Evolutionary conservation across 176 grass and related monocot species (phyloP), one percentile per base, ranked within the genome.

Genomic region (Phyllostachys edulis): DNA sequence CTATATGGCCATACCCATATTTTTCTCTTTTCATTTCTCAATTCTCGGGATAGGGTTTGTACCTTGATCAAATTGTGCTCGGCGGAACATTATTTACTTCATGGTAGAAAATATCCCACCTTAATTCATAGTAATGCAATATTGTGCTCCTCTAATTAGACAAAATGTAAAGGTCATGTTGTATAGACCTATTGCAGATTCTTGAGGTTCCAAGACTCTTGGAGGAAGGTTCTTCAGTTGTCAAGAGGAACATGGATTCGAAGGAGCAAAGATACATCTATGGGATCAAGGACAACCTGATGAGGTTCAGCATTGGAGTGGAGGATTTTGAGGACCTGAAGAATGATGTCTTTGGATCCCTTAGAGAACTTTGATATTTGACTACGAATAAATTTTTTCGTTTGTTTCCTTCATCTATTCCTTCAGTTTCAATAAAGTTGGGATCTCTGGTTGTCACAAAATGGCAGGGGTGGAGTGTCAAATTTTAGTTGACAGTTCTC

Each of bases 221-320:
- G n/a, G n/a, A n/a, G n/a, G n/a, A n/a, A n/a, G n/a, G n/a, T n/a
- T n/a, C n/a, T n/a, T n/a, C n/a, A n/a, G n/a, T n/a, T n/a, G n/a
- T n/a, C n/a, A n/a, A n/a, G n/a, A n/a, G n/a, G n/a, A 89, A 89
- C 80, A 94, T 90, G 92, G 92, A 94, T 85, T 94, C 90, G 13
- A 86, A 94, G 83, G 89, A 85, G 59, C 93, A 99, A 86, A 89
- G 96, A 78, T 81, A 88, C 39, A 92, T 94, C 29, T 99, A 94
- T 26, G 91, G 96, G 23, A 99, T 99, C 84, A 96, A 96, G 88
- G 96, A 96, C 90, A 99, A 99, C 67, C 83, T 99, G 41, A 92
- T 99, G 59, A 94, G 96, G 86, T 96, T 99, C 93, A 99, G 96
- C 88, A 85, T 96, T 49, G 96, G 96, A 29, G 91, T 99, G 47